Percentiles rank a stretch among this genome's conserved stretches.
Evolutionary conservation across 345 rosid species (phyloP).

Genomic region (Pistacia vera): DNA sequence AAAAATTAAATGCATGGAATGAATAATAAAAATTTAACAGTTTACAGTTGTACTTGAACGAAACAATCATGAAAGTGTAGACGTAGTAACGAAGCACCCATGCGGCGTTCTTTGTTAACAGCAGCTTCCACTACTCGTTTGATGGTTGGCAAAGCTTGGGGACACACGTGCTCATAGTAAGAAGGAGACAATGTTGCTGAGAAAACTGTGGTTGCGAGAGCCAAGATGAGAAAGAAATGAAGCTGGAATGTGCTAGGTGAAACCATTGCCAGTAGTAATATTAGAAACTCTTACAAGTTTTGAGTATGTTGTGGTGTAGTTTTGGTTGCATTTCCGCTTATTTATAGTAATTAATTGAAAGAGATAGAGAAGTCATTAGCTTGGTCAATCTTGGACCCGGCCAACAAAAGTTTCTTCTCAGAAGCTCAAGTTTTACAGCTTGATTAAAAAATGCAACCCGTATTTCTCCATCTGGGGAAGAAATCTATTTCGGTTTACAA

Average conservation of each 20-base stretch:
- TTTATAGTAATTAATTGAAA: too few relatives aligned
- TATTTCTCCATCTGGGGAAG: too few relatives aligned
- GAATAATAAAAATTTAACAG: not conserved
- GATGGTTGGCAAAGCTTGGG: slow-evolving; percentile 26
- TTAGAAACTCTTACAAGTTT: not conserved
- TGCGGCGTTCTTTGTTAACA: not conserved
- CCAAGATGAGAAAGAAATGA: slow-evolving; percentile 18
- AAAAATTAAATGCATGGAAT: not conserved
- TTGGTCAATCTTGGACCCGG: too few relatives aligned
- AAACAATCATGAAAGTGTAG: not conserved
- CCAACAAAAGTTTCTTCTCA: not conserved
- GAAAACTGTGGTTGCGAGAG: slow-evolving; percentile 17
- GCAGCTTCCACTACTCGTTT: not conserved
- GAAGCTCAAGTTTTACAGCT: not conserved
- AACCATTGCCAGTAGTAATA: slow-evolving; percentile 17
- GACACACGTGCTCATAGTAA: slow-evolving; percentile 58
- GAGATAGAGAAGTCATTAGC: too few relatives aligned
- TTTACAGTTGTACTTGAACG: not conserved
- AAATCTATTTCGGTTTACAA: too few relatives aligned
- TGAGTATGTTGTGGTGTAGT: not conserved
- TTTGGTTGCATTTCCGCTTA: too few relatives aligned
- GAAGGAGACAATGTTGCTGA: slow-evolving; percentile 35
- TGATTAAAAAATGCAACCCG: too few relatives aligned
- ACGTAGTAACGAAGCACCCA: not conserved
- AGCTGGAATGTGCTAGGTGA: slow-evolving; percentile 7